Evolutionary conservation across 306 rosid genomes (phyloP).

Genomic region (Hylodesmum podocarpum): DNA sequence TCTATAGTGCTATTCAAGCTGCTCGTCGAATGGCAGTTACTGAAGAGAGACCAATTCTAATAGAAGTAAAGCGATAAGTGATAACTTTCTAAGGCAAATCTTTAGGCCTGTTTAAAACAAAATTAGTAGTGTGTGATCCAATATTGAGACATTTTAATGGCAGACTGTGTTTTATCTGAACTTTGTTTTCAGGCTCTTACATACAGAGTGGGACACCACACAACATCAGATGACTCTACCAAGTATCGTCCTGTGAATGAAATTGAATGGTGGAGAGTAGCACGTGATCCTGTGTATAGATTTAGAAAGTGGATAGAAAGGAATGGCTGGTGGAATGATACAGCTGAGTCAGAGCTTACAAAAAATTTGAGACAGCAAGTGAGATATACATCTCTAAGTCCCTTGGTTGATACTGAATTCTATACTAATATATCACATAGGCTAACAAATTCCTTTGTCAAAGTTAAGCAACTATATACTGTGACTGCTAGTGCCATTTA

Average conservation of each 20-base stretch:
- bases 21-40: conserved; percentile 83
- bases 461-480: not conserved
- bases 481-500: not conserved
- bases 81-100: not conserved
- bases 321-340: conserved; percentile 79
- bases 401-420: not conserved
- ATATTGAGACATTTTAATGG: conserved; percentile 6
- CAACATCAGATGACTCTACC: conserved; percentile 97
- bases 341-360: conserved; percentile 65
- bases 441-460: not conserved
- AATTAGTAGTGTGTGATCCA: not conserved
- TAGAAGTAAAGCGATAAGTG: conserved; percentile 58
- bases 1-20: conserved; percentile 69
- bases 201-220: conserved; percentile 93
- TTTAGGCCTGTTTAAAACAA: not conserved
- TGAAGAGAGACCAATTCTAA: conserved; percentile 75
- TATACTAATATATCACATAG: not conserved
- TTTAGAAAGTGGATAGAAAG: conserved; percentile 91
- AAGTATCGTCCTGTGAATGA: conserved; percentile 77
- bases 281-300: conserved; percentile 74
- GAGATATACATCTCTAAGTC: conserved; percentile 26
- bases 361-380: conserved; percentile 65
- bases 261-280: conserved; percentile 77
- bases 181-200: conserved; percentile 70
- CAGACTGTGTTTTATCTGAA: conserved; percentile 19